phyloP scores from a whole-genome alignment of 2,329 filamentous ascomycete species.

The Westerdykella ornata region DNA sequence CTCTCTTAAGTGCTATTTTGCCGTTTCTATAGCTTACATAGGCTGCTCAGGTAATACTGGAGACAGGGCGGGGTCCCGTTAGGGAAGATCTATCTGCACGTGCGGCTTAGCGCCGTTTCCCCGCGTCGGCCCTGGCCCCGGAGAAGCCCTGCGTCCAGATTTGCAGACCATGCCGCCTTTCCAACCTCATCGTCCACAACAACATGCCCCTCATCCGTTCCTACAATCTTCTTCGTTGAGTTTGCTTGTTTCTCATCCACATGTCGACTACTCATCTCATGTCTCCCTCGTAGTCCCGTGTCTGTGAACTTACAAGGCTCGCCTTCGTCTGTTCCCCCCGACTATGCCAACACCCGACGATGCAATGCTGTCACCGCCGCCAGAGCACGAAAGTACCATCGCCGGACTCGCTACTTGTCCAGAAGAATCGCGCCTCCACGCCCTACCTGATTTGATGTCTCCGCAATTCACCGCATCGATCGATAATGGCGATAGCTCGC shows the following conservation, averaged over 20 bases:
- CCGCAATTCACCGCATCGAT: constrained; percentile 10
- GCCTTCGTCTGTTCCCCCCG: constrained; percentile 8
- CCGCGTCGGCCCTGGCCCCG: constrained; percentile 19
- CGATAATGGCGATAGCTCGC: too few species aligned
- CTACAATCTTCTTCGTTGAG: constrained; percentile 9
- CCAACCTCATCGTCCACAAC: constrained; percentile 8
- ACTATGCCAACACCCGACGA: constrained; percentile 48
- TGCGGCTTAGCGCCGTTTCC: constrained; percentile 22
- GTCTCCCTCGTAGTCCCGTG: background rate
- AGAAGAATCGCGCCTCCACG: constrained; percentile 33
- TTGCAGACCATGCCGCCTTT: constrained; percentile 16
- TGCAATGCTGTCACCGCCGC: constrained; percentile 36
- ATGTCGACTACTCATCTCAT: constrained; percentile 14
- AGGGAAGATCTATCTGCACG: constrained; percentile 7
- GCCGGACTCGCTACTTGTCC: constrained; percentile 46
- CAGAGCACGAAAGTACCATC: constrained; percentile 39
- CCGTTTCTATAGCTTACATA: too few species aligned
- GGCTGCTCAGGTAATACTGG: too few species aligned
- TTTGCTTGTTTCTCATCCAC: constrained; percentile 8
- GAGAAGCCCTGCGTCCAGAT: background rate
- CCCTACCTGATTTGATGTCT: constrained; percentile 25
- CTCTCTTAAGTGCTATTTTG: too few species aligned
- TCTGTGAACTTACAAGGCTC: background rate
- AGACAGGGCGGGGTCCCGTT: too few species aligned
- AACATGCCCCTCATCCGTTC: constrained; percentile 12